Percentiles rank a stretch among this genome's conserved stretches.
Conservation (phyloP, 2,329 filamentous ascomycete species). For the Diaporthe citri region DNA sequence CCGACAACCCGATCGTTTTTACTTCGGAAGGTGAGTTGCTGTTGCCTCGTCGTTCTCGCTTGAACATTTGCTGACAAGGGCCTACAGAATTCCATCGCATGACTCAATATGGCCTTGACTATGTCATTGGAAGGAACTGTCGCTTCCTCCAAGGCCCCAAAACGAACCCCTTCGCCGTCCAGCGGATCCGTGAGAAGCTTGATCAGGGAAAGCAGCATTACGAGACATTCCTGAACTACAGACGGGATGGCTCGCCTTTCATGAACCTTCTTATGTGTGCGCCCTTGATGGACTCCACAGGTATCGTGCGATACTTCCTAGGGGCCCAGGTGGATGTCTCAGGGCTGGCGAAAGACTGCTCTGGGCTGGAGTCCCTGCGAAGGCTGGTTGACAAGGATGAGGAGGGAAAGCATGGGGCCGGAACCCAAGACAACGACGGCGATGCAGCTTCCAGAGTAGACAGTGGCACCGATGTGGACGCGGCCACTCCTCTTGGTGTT, state of each 20-base stretch:
- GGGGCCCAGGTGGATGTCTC: constrained; percentile 81
- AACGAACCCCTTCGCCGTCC: constrained; percentile 73
- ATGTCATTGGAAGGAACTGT: constrained; percentile 82
- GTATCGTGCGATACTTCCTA: constrained; percentile 75
- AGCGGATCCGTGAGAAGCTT: constrained; percentile 72
- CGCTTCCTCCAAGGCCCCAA: constrained; percentile 82
- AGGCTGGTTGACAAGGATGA: constrained; percentile 57
- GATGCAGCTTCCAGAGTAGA: constrained; percentile 10
- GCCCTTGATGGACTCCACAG: constrained; percentile 76
- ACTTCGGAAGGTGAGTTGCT: constrained; percentile 73
- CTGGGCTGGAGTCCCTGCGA: constrained; percentile 73
- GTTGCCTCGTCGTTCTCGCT: neutral
- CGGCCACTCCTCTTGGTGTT: neutral
- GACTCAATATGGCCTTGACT: constrained; percentile 54
- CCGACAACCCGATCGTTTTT: constrained; percentile 83
- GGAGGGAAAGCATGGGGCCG: constrained; percentile 43
- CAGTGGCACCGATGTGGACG: constrained; percentile 11
- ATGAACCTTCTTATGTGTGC: constrained; percentile 84
- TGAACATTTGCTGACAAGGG: neutral
- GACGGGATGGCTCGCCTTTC: constrained; percentile 81
- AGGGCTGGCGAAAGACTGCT: constrained; percentile 74
- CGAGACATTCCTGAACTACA: constrained; percentile 82
- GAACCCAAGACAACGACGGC: neutral
- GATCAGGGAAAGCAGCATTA: constrained; percentile 75
- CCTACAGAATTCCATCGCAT: constrained; percentile 63